phyloP scores from a whole-genome alignment of 2,329 filamentous ascomycete species.

The Botrytis pseudocinerea region DNA sequence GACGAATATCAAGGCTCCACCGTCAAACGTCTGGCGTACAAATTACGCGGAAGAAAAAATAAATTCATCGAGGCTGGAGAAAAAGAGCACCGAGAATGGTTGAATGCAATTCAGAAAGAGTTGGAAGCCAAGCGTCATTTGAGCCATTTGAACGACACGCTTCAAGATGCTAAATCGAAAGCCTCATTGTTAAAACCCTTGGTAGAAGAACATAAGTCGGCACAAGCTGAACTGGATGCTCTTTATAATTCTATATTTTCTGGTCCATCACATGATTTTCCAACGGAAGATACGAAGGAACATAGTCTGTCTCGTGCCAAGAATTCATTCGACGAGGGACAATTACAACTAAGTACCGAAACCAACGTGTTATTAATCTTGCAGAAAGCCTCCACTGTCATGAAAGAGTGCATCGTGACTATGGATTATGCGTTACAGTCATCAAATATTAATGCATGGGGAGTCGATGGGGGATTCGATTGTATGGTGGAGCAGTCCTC shows the following conservation, averaged over 20 bases:
- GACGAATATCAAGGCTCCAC: slow-evolving; percentile 54
- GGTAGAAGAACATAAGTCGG: slow-evolving; percentile 43
- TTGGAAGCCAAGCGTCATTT: slow-evolving; percentile 42
- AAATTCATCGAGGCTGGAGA: slow-evolving; percentile 50
- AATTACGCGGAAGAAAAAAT: slow-evolving; percentile 49
- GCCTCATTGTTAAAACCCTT: slow-evolving; percentile 43
- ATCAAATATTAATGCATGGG: slow-evolving; percentile 51
- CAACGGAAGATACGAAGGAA: slow-evolving; percentile 53
- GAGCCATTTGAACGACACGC: slow-evolving; percentile 43
- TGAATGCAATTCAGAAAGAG: slow-evolving; percentile 51
- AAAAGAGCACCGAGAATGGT: slow-evolving; percentile 56
- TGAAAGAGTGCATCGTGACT: slow-evolving; percentile 42
- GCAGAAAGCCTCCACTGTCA: slow-evolving; percentile 43
- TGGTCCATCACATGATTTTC: slow-evolving; percentile 52
- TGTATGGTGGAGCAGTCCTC: slow-evolving; percentile 40
- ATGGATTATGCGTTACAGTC: slow-evolving; percentile 47
- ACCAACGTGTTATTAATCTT: slow-evolving; percentile 45
- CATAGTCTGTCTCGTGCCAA: slow-evolving; percentile 41
- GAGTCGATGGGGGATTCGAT: slow-evolving; percentile 42
- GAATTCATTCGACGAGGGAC: slow-evolving; percentile 44
- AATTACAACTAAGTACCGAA: slow-evolving; percentile 44
- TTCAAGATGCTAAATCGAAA: slow-evolving; percentile 45
- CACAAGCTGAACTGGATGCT: slow-evolving; percentile 51
- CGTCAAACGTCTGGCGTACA: slow-evolving; percentile 53
- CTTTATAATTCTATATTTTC: slow-evolving; percentile 55